Evolutionary conservation across 2,329 filamentous ascomycete genomes (phyloP).

Genomic region (Colletotrichum aenigma): DNA sequence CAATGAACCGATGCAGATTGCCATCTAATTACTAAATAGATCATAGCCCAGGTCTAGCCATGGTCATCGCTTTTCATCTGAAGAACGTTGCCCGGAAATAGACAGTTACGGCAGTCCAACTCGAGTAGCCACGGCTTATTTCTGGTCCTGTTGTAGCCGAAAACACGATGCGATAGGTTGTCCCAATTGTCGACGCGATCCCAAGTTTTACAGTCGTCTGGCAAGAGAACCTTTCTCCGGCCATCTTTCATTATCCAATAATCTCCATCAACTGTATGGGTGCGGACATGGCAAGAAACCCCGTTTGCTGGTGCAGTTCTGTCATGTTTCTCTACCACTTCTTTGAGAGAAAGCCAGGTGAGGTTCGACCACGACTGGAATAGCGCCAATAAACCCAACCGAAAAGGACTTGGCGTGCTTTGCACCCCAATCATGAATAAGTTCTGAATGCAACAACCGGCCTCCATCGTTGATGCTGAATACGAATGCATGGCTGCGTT

Average conservation of each 20-base stretch:
- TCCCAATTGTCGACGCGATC: too few species aligned
- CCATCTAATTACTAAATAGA: too few species aligned
- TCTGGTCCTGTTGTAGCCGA: too few species aligned
- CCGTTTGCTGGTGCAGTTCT: rapidly evolving
- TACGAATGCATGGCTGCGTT: too few species aligned
- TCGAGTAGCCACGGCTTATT: background rate
- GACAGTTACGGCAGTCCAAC: background rate
- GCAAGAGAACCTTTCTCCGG: background rate
- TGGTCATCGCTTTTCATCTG: background rate
- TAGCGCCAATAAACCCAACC: background rate
- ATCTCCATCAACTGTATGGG: rapidly evolving
- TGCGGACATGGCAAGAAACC: rapidly evolving
- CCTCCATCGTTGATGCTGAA: too few species aligned
- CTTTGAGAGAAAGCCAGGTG: too few species aligned
- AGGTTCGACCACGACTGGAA: background rate
- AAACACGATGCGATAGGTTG: too few species aligned
- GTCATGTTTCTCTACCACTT: rapidly evolving
- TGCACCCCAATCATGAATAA: rapidly evolving
- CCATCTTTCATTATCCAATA: background rate
- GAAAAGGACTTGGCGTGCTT: rapidly evolving
- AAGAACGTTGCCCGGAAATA: rapidly evolving
- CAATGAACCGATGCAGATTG: too few species aligned
- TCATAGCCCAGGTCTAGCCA: too few species aligned
- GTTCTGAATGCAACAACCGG: rapidly evolving
- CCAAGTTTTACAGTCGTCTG: too few species aligned